A percentile compares a stretch with the other conserved stretches of the same genome.
These are phyloP conservation scores for Epichloe scottii DNA, from an alignment of 2,329 filamentous ascomycete genomes.

Conservation along the genomic window DNA sequence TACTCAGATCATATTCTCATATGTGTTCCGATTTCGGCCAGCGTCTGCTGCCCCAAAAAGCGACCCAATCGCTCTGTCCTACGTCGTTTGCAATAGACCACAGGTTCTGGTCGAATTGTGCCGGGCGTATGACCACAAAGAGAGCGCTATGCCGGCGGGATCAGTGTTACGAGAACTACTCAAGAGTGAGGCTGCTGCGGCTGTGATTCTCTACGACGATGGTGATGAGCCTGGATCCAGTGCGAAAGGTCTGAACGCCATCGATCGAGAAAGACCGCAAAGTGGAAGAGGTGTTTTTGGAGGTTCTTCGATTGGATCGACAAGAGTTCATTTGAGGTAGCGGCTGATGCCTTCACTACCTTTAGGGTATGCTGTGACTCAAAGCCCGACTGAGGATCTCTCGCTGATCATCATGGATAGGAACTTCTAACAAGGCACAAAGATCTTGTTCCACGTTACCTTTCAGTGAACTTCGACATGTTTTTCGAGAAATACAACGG, in stretches of 20 bases:
- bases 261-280: slow-evolving; percentile 64
- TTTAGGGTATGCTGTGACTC: slow-evolving; percentile 56
- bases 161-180: slow-evolving; percentile 77
- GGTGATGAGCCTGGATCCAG: slow-evolving; percentile 58
- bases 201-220: slow-evolving; percentile 87
- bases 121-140: slow-evolving; percentile 76
- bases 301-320: slow-evolving; percentile 96
- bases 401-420: slow-evolving; percentile 29
- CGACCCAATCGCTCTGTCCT: slow-evolving; percentile 76
- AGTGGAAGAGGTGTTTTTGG: slow-evolving; percentile 87
- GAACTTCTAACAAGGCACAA: slow-evolving; percentile 94
- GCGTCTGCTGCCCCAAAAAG: slow-evolving; percentile 51
- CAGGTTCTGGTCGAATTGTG: slow-evolving; percentile 83
- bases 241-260: slow-evolving; percentile 61
- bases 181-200: slow-evolving; percentile 83
- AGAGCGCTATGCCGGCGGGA: slow-evolving; percentile 84
- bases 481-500: slow-evolving; percentile 91
- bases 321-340: slow-evolving; percentile 90
- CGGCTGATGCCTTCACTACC: slow-evolving; percentile 93
- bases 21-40: slow-evolving; percentile 81
- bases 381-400: background rate
- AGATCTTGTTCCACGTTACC: slow-evolving; percentile 73
- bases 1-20: slow-evolving; percentile 89
- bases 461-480: slow-evolving; percentile 78
- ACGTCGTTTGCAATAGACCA: slow-evolving; percentile 74